phyloP scores from a whole-genome alignment of 768 basidiomycete genomes.

The Leccinum longicurvipes region DNA sequence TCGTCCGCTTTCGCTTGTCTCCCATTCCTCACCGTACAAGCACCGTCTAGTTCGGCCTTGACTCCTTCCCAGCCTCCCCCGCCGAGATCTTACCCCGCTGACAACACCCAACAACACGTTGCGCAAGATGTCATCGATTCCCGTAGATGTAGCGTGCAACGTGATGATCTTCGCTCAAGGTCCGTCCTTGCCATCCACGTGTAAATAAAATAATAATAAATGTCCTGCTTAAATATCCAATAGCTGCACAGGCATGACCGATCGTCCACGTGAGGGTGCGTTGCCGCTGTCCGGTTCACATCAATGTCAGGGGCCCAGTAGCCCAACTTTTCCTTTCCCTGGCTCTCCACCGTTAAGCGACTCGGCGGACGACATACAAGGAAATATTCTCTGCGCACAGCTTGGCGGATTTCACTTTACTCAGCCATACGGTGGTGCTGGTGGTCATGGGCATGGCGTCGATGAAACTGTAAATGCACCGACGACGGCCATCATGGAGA shows the following conservation, averaged over 20 bases:
- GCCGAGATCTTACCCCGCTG: constrained; percentile 27
- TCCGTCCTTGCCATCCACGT: constrained; percentile 29
- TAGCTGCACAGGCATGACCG: constrained; percentile 18
- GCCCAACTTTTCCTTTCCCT: constrained; percentile 8
- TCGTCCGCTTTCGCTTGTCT: neutral
- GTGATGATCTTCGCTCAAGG: constrained; percentile 35
- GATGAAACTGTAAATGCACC: constrained; percentile 23
- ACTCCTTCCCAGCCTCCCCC: constrained; percentile 23
- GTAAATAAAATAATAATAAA: constrained; percentile 4
- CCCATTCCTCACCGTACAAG: constrained; percentile 3
- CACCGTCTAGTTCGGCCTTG: constrained; percentile 23
- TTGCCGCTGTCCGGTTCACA: constrained; percentile 16
- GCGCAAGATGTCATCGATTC: constrained; percentile 30
- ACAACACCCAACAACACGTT: constrained; percentile 26
- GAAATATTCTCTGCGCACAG: constrained; percentile 20
- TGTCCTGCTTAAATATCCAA: constrained; percentile 14
- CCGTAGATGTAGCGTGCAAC: constrained; percentile 24
- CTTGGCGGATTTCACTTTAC: constrained; percentile 28
- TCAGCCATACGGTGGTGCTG: constrained; percentile 2
- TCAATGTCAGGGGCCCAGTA: constrained; percentile 20
- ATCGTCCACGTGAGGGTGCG: constrained; percentile 22
- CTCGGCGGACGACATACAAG: constrained; percentile 24
- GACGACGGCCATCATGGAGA: constrained; percentile 28
- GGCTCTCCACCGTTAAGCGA: constrained; percentile 9
- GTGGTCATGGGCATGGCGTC: constrained; percentile 10